phyloP scores from a whole-genome alignment of 495 filamentous ascomycete genomes.

The Acidomyces sp. region DNA sequence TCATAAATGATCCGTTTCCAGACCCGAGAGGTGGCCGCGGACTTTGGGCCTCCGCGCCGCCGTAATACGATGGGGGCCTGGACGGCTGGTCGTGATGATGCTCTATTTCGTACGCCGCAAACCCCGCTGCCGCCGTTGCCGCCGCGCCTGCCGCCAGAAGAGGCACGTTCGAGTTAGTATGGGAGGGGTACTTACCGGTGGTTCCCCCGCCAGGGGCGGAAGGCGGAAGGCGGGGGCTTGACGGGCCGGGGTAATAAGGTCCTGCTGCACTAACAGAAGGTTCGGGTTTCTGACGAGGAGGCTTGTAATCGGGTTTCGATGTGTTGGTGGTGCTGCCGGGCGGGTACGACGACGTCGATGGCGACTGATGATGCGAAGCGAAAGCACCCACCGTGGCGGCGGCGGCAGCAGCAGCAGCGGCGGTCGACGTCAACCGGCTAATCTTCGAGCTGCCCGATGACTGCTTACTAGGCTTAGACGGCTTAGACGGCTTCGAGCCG shows the following conservation, averaged over 20 bases:
- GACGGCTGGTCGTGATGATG: constrained; percentile 21
- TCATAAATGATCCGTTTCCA: no score
- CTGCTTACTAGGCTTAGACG: background rate
- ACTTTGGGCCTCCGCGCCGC: no score
- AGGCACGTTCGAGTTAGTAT: constrained; percentile 34
- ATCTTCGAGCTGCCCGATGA: constrained; percentile 6
- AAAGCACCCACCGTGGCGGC: constrained; percentile 1
- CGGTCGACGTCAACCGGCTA: background rate
- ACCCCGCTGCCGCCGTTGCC: constrained; percentile 25
- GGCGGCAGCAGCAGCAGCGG: constrained; percentile 1
- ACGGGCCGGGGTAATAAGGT: constrained; percentile 9
- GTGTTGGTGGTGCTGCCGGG: background rate
- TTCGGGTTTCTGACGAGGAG: background rate
- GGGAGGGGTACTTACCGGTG: constrained; percentile 30
- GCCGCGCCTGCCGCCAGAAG: constrained; percentile 37
- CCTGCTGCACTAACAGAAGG: constrained; percentile 1
- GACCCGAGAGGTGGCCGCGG: no score
- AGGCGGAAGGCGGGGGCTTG: no score
- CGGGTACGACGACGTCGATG: constrained; percentile 9
- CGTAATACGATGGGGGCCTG: constrained; percentile 4
- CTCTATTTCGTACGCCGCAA: constrained; percentile 31
- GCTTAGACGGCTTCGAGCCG: background rate
- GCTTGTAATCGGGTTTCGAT: background rate
- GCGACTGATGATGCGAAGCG: background rate
- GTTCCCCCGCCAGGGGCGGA: constrained; percentile 12